These are phyloP conservation scores for Aspergillus niger DNA, from an alignment of 2,329 filamentous ascomycete genomes.

Conservation along the genomic window DNA sequence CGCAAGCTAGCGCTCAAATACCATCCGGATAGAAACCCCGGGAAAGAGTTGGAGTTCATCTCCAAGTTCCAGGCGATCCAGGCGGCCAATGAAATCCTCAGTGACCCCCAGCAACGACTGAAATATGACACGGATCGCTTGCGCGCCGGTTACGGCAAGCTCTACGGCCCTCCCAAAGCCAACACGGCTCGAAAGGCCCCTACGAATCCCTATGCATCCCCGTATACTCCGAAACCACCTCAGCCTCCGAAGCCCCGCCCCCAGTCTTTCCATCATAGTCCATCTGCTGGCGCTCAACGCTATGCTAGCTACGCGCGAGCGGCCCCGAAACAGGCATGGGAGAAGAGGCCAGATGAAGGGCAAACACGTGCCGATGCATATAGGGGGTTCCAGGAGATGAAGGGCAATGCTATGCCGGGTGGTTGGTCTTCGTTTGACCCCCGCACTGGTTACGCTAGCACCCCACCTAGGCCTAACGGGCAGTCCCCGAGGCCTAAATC, in stretches of 20 bases:
- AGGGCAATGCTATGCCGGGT: constrained; percentile 25
- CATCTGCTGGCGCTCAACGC: constrained; percentile 42
- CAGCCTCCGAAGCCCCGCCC: constrained; percentile 25
- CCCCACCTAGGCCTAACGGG: constrained; percentile 26
- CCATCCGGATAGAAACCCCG: constrained; percentile 86
- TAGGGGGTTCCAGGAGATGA: constrained; percentile 50
- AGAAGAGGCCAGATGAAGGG: constrained; percentile 41
- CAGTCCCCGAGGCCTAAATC: constrained; percentile 38
- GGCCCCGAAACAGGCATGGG: constrained; percentile 41
- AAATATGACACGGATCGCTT: constrained; percentile 65
- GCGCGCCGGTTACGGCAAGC: constrained; percentile 49
- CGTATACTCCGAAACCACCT: constrained; percentile 29
- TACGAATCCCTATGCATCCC: constrained; percentile 25
- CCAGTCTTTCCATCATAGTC: constrained; percentile 29
- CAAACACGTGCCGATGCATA: constrained; percentile 48
- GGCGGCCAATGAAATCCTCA: constrained; percentile 77
- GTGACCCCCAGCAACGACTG: constrained; percentile 58
- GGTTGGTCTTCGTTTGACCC: constrained; percentile 48
- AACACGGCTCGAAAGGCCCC: constrained; percentile 33
- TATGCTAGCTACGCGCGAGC: constrained; percentile 45
- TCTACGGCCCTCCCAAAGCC: constrained; percentile 34
- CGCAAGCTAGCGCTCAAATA: constrained; percentile 84
- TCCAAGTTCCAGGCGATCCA: constrained; percentile 85
- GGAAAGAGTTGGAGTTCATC: constrained; percentile 75
- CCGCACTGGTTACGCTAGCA: constrained; percentile 28